Evolutionary conservation across 345 rosid genomes (phyloP), one percentile per base, ranked within the genome.

Genomic region (Eucalyptus tenuipes): DNA sequence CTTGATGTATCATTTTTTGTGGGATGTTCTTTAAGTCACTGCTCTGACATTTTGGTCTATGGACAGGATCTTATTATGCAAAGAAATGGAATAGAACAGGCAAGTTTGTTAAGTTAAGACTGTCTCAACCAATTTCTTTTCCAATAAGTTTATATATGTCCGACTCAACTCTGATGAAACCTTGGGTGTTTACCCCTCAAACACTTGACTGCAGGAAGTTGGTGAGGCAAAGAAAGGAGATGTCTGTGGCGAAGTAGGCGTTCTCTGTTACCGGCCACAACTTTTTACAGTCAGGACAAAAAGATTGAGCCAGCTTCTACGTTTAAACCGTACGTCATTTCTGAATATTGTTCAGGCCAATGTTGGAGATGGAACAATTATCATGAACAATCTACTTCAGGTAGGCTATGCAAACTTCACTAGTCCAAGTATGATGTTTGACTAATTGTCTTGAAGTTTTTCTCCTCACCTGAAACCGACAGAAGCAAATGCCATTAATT

Each of bases 221-320:
- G 93, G 92, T 18, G 98, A 96, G 92, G 94, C 93, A 11, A 93
- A 91, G 29, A 91, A 93, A 22, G 99, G 98, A 88, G 95, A 96
- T 88, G 94, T 96, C 42, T 88, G 94, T 52, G 99, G 99, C 88
- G 99, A 96, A 93, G 91, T 95, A 64, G 99, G 98, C 6, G 92
- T 97, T 29, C 92, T 97, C 14, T 97, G 98, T 92, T 97, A 97
- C 92, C 94, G 95, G 89, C 99, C 99, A 75, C 99, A 97, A 50
- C 85, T 95, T 47, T 97, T 96, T 91, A 96, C 99, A 10, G 96
- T 93, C 89, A 93, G 98, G 75, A 96, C 99, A 66, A 97, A 96
- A 88, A 88, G 97, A 71, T 89, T 97, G 93, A 93, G 94, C 87
- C 99, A 97, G 92, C 95, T 97, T 90, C 94, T 97, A 86, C 99